Conservation (phyloP, 2,329 filamentous ascomycete species). For the Penicillium sp. region DNA sequence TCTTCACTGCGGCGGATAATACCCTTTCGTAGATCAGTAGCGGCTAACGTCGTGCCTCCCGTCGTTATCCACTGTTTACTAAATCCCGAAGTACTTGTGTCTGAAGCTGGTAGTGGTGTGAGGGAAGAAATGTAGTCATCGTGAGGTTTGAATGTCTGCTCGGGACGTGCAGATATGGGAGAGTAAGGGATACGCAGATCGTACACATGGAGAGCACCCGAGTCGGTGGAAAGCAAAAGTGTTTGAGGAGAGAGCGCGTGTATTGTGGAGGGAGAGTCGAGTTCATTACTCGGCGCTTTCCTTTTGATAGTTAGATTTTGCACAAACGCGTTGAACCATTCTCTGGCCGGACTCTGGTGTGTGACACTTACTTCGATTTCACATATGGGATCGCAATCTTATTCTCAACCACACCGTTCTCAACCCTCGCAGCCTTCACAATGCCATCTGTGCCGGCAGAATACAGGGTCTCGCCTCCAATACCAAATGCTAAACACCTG, state of each 20-base stretch:
- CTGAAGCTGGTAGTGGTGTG: slow-evolving; percentile 73
- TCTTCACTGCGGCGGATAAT: slow-evolving; percentile 88
- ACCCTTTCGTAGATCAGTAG: slow-evolving; percentile 82
- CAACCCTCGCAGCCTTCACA: slow-evolving; percentile 57
- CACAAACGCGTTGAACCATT: neutral
- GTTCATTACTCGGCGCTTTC: slow-evolving; percentile 46
- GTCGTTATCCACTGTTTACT: slow-evolving; percentile 95
- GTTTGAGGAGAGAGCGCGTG: slow-evolving; percentile 75
- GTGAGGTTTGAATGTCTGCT: slow-evolving; percentile 80
- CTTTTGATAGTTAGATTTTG: slow-evolving; percentile 4
- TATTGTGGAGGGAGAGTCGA: slow-evolving; percentile 62
- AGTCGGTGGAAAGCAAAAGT: slow-evolving; percentile 85
- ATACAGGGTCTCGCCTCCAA: slow-evolving; percentile 68
- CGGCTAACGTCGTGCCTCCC: slow-evolving; percentile 82
- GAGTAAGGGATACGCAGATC: slow-evolving; percentile 65
- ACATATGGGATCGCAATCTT: slow-evolving; percentile 71
- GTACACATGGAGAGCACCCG: slow-evolving; percentile 80
- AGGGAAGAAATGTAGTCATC: slow-evolving; percentile 90
- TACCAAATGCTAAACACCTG: slow-evolving; percentile 70
- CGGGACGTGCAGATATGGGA: slow-evolving; percentile 59
- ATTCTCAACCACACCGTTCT: slow-evolving; percentile 65
- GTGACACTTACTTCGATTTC: slow-evolving; percentile 37
- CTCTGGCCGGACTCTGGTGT: neutral
- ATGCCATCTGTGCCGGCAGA: slow-evolving; percentile 60
- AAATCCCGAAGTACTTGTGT: slow-evolving; percentile 79